phyloP scores from a whole-genome alignment of 2,329 filamentous ascomycete species.

The Microascus cirrosus region DNA sequence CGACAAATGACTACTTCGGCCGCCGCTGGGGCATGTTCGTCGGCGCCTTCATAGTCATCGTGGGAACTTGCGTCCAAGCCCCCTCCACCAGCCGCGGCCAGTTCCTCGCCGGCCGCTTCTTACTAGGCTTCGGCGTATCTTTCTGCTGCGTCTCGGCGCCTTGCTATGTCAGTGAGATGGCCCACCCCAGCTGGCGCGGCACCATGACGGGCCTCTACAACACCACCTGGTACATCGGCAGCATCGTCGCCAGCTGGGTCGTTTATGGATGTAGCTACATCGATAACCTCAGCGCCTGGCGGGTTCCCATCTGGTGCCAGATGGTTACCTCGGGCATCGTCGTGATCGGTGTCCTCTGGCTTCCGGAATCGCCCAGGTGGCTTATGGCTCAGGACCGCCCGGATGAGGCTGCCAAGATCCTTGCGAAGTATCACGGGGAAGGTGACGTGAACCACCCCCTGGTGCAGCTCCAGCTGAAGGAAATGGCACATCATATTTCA shows the following conservation, averaged over 20 bases:
- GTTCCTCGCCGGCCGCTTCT: constrained; percentile 38
- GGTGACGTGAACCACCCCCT: constrained; percentile 45
- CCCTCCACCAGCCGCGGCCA: constrained; percentile 26
- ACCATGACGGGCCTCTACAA: constrained; percentile 24
- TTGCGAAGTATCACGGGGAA: constrained; percentile 47
- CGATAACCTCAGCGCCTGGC: constrained; percentile 14
- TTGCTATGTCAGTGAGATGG: constrained; percentile 40
- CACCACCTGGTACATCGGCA: constrained; percentile 37
- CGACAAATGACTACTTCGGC: constrained; percentile 36
- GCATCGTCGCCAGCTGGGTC: constrained; percentile 41
- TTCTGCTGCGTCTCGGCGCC: constrained; percentile 34
- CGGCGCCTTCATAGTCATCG: constrained; percentile 35
- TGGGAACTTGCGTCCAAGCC: constrained; percentile 41
- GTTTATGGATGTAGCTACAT: constrained; percentile 30
- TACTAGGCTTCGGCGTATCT: constrained; percentile 39
- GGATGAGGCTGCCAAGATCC: constrained; percentile 18
- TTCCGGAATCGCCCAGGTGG: constrained; percentile 18
- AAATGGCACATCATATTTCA: constrained; percentile 52
- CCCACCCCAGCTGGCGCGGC: constrained; percentile 39
- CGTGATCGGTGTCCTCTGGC: constrained; percentile 15
- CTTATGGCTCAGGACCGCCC: constrained; percentile 23
- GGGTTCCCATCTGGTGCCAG: constrained; percentile 23
- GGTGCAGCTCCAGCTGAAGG: constrained; percentile 54
- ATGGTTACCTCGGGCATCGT: constrained; percentile 24
- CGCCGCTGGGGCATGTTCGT: constrained; percentile 45